Percentiles rank a stretch among this genome's conserved stretches.
phyloP scores from a whole-genome alignment of 768 basidiomycete genomes.

The Filobasidium floriforme region DNA sequence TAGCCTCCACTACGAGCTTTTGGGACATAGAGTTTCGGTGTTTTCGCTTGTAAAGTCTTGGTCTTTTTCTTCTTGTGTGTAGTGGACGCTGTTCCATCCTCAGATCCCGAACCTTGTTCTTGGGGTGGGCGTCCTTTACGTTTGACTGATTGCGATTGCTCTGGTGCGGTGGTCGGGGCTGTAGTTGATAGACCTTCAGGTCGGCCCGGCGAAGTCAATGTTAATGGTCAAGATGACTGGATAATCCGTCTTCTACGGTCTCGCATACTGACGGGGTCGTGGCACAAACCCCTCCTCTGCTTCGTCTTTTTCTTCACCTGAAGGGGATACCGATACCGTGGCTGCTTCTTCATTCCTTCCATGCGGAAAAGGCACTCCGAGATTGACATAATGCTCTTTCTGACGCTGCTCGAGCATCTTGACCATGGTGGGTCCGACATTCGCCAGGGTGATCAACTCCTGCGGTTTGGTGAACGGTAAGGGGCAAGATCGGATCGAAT shows the following conservation, averaged over 20 bases:
- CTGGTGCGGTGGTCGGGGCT: no score
- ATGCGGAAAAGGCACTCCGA: not conserved
- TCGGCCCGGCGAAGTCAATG: no score
- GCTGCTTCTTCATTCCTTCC: no score
- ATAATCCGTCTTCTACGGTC: no score
- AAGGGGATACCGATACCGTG: not conserved
- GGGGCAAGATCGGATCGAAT: conserved; percentile 36
- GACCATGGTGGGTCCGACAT: conserved; percentile 38
- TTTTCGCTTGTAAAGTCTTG: conserved; percentile 7
- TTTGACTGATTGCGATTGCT: no score
- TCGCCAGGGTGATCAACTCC: conserved; percentile 32
- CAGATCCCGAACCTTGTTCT: not conserved
- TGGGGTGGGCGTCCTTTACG: no score
- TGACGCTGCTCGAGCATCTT: conserved; percentile 28
- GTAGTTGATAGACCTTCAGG: no score
- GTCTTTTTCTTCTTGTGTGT: not conserved
- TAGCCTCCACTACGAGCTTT: conserved; percentile 34
- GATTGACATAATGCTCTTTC: conserved; percentile 31
- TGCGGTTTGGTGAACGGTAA: conserved; percentile 32
- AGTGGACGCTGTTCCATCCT: conserved; percentile 14
- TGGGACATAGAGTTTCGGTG: conserved; percentile 32
- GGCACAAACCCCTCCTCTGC: conserved; percentile 4
- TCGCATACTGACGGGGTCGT: not conserved
- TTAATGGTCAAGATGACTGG: no score
- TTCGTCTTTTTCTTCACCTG: conserved; percentile 7